Base-by-base conservation (phyloP, 495 filamentous ascomycete species). In the Aspergillus funiculosus region DNA sequence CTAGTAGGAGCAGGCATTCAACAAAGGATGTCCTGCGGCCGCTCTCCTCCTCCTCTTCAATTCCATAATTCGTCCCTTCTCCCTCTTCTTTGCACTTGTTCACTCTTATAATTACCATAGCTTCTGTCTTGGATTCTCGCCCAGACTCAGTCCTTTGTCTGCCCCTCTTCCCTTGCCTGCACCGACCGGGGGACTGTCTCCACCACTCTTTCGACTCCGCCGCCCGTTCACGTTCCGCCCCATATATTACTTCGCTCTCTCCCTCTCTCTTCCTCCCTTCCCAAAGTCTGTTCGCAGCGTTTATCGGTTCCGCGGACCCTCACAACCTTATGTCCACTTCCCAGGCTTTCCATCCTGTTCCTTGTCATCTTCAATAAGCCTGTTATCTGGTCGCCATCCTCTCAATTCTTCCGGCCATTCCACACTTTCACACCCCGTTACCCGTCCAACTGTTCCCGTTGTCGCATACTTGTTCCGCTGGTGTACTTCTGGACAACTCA, bases 151-250 rank as follows among this genome's bases (percentile, higher is more conserved):
- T 48, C 15, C 13, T 21, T 43, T 21, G 13, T 34, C 26, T n/a
- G n/a, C 29, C 18, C 35, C 25, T 30, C 35, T 30, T 15, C 32
- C 14, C 30, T 27, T 38, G 4, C 28, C 22, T 35, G 31, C 30
- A 43, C 44, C 17, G 34, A 44, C 32, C 50, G 37, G 44, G n/a
- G n/a, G 8, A 13, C 42, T 27, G 24, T 40, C 44, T 52, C 53
- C 40, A 46, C 57, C 39, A 10, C 24, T 45, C 35, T 17, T 43
- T 51, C 46, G 40, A 53, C 39, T 58, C 54, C 54, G 50, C 55
- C 55, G 48, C 39, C 51, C 37, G 45, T 53, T 57, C 49, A 44
- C 51, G 42, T 53, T 59, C 56, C 50, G 52, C 51, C 47, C 57
- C 57, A 59, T 48, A 48, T 48, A 15, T 37, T 57, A 41, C 49